Conservation (phyloP, 139 green algal genomes). For the Coelastrella sp. region DNA sequence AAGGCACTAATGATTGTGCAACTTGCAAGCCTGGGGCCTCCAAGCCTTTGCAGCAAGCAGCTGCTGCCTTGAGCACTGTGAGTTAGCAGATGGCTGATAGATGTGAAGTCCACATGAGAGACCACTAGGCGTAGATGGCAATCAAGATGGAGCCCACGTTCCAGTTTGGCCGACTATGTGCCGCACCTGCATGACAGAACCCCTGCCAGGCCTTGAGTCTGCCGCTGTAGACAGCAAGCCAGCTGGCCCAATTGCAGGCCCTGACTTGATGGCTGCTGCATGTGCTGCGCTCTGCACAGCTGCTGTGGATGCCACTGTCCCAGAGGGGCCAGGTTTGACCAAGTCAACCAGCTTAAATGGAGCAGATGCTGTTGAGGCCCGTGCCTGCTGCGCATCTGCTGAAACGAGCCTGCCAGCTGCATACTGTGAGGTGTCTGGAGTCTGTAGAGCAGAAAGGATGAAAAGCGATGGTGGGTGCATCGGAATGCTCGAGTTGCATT, state of each 20-base stretch:
- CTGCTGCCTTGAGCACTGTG: too few relatives aligned
- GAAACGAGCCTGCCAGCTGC: background rate
- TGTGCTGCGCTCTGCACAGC: slow-evolving; percentile 18
- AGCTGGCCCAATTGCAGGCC: background rate
- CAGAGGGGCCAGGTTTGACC: slow-evolving; percentile 30
- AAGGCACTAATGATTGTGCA: too few relatives aligned
- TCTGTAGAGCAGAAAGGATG: background rate
- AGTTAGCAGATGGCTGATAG: too few relatives aligned
- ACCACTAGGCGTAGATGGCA: too few relatives aligned
- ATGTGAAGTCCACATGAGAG: background rate
- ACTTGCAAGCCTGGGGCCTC: too few relatives aligned
- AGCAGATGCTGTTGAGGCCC: background rate
- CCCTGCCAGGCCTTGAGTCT: background rate
- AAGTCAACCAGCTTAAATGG: slow-evolving; percentile 23
- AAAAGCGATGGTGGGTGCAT: too few relatives aligned
- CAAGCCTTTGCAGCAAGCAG: too few relatives aligned
- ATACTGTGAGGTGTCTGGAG: background rate
- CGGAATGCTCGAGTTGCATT: too few relatives aligned
- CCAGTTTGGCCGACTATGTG: too few relatives aligned
- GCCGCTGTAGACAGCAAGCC: background rate
- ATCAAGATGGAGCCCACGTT: too few relatives aligned
- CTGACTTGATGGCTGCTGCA: background rate
- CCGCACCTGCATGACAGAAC: slow-evolving; percentile 12
- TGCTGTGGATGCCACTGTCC: slow-evolving; percentile 42
- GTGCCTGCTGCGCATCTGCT: background rate